Conservation (phyloP, 345 rosid species). For the Euclidium syriacum region DNA sequence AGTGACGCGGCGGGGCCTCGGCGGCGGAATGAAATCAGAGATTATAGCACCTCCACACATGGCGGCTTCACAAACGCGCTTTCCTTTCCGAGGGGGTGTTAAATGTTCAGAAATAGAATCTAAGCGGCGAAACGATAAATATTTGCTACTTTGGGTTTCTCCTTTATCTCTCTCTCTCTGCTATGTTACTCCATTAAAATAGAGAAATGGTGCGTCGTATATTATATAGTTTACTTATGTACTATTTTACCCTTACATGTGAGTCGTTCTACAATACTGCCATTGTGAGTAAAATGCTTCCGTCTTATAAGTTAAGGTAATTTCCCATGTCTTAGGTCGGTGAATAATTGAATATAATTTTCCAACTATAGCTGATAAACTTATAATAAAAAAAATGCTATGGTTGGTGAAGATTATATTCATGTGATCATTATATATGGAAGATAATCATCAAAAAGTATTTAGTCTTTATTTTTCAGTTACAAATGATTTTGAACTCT, state of each 20-base stretch:
- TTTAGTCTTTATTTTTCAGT: neutral
- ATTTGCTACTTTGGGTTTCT: conserved; percentile 7
- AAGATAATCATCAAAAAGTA: neutral
- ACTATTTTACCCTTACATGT: conserved; percentile 11
- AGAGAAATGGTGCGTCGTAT: neutral
- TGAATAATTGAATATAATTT: neutral
- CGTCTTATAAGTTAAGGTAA: neutral
- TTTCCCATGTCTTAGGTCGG: neutral
- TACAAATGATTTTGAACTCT: too few species aligned
- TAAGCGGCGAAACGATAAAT: conserved; percentile 10
- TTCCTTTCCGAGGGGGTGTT: conserved; percentile 9
- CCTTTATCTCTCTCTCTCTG: neutral
- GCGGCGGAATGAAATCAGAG: conserved; percentile 60
- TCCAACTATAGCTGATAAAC: neutral
- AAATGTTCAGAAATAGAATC: neutral
- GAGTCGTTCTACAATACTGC: neutral
- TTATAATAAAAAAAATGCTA: neutral
- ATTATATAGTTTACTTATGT: neutral
- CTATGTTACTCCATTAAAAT: neutral
- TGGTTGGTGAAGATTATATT: neutral
- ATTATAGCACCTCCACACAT: conserved; percentile 99
- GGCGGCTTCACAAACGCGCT: conserved; percentile 14
- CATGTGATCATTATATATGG: neutral
- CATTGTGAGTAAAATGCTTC: neutral
- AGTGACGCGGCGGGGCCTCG: conserved; percentile 41